A percentile compares a stretch with the other conserved stretches of the same genome.
Conservation (phyloP, 441 rosid genomes). For the Syzygium syzygioides region DNA sequence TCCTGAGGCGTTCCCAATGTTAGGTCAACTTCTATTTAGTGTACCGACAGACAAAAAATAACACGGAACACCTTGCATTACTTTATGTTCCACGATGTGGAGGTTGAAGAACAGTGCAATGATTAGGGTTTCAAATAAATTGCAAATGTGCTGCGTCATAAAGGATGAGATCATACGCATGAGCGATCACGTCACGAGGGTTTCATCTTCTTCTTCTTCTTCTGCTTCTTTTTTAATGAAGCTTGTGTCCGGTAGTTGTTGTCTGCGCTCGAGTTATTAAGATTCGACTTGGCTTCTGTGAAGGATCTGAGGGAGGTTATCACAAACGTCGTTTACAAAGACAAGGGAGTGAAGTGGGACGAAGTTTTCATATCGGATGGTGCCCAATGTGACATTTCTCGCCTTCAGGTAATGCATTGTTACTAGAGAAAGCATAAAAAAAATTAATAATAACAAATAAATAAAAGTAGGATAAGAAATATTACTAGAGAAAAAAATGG, state of each 20-base stretch:
- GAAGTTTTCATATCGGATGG: constrained; percentile 91
- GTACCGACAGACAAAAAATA: background rate
- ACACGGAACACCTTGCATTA: background rate
- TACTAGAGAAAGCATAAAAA: background rate
- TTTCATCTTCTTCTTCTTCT: background rate
- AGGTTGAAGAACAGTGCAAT: background rate
- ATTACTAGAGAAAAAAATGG: background rate
- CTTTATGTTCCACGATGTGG: background rate
- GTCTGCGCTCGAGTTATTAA: background rate
- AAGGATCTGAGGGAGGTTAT: constrained; percentile 62
- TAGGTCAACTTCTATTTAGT: background rate
- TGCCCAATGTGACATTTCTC: constrained; percentile 77
- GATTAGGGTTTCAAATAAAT: background rate
- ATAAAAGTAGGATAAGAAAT: background rate
- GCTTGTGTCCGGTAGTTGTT: background rate
- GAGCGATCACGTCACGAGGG: background rate
- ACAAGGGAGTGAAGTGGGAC: constrained; percentile 35
- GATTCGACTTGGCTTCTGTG: background rate
- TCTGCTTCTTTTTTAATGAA: background rate
- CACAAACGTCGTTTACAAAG: constrained; percentile 49
- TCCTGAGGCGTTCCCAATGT: background rate
- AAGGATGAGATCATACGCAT: background rate
- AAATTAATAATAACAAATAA: background rate
- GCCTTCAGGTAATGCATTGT: constrained; percentile 49
- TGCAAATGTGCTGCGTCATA: background rate